Evolutionary conservation across 768 basidiomycete genomes (phyloP).

Genomic region (Suillus clintonianus): DNA sequence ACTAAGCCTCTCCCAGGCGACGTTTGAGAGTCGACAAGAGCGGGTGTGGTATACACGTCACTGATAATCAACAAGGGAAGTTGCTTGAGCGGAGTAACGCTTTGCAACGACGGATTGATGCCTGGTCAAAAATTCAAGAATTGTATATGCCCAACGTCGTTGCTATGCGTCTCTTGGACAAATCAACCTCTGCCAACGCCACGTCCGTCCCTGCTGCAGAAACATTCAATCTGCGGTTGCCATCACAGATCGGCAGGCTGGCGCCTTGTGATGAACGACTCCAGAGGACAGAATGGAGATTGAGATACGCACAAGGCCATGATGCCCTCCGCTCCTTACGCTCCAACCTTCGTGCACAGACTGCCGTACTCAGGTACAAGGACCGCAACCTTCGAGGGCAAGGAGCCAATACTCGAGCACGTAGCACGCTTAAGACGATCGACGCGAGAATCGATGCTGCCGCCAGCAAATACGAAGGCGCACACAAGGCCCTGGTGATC

Average conservation of each 20-base stretch:
- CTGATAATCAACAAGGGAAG: neutral
- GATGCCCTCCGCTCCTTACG: slow-evolving; percentile 24
- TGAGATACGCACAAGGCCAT: slow-evolving; percentile 10
- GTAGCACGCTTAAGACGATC: neutral
- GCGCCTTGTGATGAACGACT: neutral
- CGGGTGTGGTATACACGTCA: neutral
- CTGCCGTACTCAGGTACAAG: neutral
- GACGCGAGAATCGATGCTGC: too few relatives aligned
- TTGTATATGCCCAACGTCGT: slow-evolving; percentile 6
- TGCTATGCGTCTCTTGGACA: too few relatives aligned
- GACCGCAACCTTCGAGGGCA: slow-evolving; percentile 10
- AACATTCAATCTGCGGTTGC: neutral
- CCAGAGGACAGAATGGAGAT: slow-evolving; percentile 6
- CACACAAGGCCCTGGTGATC: too few relatives aligned
- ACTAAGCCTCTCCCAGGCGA: neutral
- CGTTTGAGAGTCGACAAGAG: neutral
- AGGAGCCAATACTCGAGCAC: slow-evolving; percentile 3
- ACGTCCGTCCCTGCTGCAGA: too few relatives aligned
- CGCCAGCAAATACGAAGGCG: too few relatives aligned
- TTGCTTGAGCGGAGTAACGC: slow-evolving; percentile 1
- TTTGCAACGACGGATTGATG: slow-evolving; percentile 5
- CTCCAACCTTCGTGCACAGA: slow-evolving; percentile 10
- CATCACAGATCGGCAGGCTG: neutral
- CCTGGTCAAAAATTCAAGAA: slow-evolving; percentile 8
- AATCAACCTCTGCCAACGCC: too few relatives aligned